Base-by-base conservation (phyloP, 805 yeast species). In the Lachancea meyersii region DNA sequence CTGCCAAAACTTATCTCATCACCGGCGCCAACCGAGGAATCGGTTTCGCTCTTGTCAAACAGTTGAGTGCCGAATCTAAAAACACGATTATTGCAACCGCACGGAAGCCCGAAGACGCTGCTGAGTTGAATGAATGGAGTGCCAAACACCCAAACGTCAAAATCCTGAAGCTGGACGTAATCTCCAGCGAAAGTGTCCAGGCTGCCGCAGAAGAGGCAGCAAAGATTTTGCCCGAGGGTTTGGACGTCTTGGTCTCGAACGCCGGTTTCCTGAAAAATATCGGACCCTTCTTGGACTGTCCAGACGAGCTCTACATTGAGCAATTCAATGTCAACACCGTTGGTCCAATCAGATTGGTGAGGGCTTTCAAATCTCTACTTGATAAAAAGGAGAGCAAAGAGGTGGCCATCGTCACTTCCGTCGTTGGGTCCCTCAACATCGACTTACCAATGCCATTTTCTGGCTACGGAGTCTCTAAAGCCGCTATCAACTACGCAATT, bases 11-110 rank as follows among this genome's bases (percentile, higher is more conserved):
- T 18, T 66, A 66, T 49, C 55, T 64, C 14, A 45, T 66, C 35
- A 52, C 66, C 13, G 71, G 72, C 18, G 64, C 64, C 23, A 59
- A 59, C 43, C 53, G 65, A 37, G 71, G 71, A 3, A 63, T 68
- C 41, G 71, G 71, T 3, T 54, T 57, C 18, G 52, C 38, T 4
- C 28, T 66, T 3, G 67, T 55, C 26, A 53, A 60, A 38, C 50
- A 48, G 26, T 43, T 64, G 23, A 49, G 59, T 21, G 40, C 43
- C 10, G n/a, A 35, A 5, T 18, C 27, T 13, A 20, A 18, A 9
- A 38, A 38, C 31, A 21, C 20, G 11, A 58, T 64, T n/a, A 45
- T 61, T 31, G 62, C 60, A 0, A 34, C 51, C 5, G 23, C 27
- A 19, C 41, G 47, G 30, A 38, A 42, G 3, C 21, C 32, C 9